phyloP scores from a whole-genome alignment of 2,329 filamentous ascomycete genomes.

The Alternaria burnsii region DNA sequence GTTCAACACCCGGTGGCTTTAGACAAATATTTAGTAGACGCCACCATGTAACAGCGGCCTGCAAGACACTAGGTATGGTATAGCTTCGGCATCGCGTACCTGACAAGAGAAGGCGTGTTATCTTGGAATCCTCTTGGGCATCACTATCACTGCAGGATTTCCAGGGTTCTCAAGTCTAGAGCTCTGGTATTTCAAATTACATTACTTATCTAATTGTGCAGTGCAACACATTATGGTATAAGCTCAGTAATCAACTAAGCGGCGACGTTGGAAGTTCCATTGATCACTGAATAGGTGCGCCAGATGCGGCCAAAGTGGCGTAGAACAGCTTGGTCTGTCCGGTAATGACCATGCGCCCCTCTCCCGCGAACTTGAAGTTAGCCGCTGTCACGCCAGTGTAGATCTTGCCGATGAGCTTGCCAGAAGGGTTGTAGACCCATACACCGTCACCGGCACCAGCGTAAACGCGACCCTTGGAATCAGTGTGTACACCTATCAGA shows the following conservation, averaged over 20 bases:
- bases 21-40: background rate
- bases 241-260: background rate
- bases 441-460: constrained; percentile 60
- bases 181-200: background rate
- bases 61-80: background rate
- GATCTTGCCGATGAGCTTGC: constrained; percentile 54
- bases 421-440: constrained; percentile 59
- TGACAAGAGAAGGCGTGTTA: background rate
- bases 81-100: background rate
- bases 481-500: constrained; percentile 28
- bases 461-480: constrained; percentile 63
- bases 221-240: background rate
- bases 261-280: background rate
- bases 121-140: background rate
- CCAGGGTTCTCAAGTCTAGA: background rate
- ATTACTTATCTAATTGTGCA: constrained; percentile 1
- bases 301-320: constrained; percentile 29
- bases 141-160: background rate
- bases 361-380: constrained; percentile 36
- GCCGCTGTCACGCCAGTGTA: constrained; percentile 32
- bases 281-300: constrained; percentile 12
- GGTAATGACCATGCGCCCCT: constrained; percentile 36
- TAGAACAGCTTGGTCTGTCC: constrained; percentile 38
- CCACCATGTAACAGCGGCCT: constrained; percentile 1
- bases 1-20: background rate